A percentile compares a stretch with the other conserved stretches of the same genome.
Conservation (phyloP, 2,329 filamentous ascomycete genomes). For the Orbilia blumenaviensis region DNA sequence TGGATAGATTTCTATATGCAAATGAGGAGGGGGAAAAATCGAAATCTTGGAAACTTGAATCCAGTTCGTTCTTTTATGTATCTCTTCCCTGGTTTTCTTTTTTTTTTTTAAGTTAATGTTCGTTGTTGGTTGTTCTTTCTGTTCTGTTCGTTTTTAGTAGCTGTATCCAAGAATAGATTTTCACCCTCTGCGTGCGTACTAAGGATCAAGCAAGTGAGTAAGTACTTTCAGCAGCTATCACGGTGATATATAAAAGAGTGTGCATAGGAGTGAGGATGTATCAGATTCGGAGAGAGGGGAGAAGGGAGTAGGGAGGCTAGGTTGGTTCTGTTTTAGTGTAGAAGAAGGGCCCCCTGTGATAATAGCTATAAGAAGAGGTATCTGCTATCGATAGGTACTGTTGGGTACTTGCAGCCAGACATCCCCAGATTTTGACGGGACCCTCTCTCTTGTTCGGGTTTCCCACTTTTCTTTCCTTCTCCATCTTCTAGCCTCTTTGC, state of each 20-base stretch:
- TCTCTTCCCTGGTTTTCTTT: neutral
- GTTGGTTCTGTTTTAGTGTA: neutral
- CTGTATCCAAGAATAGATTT: neutral
- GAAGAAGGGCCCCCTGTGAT: neutral
- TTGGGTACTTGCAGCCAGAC: neutral
- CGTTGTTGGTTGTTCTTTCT: neutral
- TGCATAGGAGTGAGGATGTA: no score
- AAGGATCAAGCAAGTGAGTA: neutral
- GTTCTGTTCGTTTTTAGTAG: neutral
- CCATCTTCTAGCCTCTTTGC: neutral
- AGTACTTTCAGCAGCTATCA: no score
- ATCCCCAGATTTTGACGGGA: slow-evolving; percentile 6
- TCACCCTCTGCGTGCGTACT: neutral
- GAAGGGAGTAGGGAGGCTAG: neutral
- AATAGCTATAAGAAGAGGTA: neutral
- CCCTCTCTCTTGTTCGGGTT: neutral
- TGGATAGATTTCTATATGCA: neutral
- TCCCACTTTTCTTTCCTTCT: neutral
- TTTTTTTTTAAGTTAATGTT: neutral
- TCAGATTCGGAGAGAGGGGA: neutral
- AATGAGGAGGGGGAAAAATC: no score
- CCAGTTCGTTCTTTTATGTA: no score
- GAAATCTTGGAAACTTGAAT: neutral
- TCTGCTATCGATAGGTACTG: neutral
- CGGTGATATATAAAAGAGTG: no score